These are phyloP conservation scores for Triadica sebifera DNA, from an alignment of 345 rosid genomes.

Conservation along the genomic window DNA sequence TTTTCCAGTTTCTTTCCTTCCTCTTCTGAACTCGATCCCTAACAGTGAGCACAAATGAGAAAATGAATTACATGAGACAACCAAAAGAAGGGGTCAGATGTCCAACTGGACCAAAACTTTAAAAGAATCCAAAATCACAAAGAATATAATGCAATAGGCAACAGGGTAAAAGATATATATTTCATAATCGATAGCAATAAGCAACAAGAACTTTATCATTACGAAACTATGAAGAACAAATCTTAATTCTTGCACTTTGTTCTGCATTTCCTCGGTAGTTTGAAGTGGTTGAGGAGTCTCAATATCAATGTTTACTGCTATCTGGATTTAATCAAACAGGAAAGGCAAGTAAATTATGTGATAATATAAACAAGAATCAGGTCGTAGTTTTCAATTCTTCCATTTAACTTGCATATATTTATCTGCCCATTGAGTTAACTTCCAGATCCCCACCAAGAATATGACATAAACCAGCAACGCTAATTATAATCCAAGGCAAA, in stretches of 20 bases:
- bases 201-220: neutral
- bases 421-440: neutral
- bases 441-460: neutral
- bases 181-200: neutral
- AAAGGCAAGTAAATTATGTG: constrained; percentile 10
- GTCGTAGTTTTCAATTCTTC: neutral
- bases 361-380: constrained; percentile 12
- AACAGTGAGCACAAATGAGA: constrained; percentile 13
- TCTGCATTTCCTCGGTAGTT: constrained; percentile 43
- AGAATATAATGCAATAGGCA: neutral
- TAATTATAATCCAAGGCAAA: neutral
- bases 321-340: constrained; percentile 37
- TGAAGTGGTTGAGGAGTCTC: constrained; percentile 46
- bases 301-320: constrained; percentile 62
- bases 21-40: constrained; percentile 50
- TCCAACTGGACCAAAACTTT: neutral
- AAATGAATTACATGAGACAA: constrained; percentile 3
- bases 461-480: neutral
- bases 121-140: neutral
- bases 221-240: constrained; percentile 24
- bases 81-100: neutral
- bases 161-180: neutral
- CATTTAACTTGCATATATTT: neutral
- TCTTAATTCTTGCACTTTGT: constrained; percentile 55
- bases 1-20: constrained; percentile 47